Conservation (phyloP, 1,284 basidiomycete species). For the Chalciporus sp. region DNA sequence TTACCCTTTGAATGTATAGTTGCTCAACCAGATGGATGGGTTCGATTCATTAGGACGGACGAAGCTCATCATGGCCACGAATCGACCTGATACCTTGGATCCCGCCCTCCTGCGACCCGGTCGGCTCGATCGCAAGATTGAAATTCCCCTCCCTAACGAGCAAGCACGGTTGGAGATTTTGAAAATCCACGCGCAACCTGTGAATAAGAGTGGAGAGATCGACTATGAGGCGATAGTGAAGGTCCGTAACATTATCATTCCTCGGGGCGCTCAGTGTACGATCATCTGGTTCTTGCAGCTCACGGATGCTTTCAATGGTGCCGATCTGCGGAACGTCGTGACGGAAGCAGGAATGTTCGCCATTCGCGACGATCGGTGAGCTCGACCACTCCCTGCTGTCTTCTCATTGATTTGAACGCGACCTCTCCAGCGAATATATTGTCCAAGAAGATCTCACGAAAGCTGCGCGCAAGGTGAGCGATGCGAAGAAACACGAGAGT, state of each 20-base stretch:
- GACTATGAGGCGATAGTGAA: slow-evolving; percentile 98
- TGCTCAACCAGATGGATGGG: slow-evolving; percentile 99
- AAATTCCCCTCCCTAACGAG: slow-evolving; percentile 97
- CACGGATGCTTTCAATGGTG: slow-evolving; percentile 93
- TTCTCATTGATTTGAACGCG: not conserved
- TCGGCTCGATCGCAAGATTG: slow-evolving; percentile 96
- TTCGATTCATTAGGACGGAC: slow-evolving; percentile 96
- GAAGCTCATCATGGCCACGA: slow-evolving; percentile 99
- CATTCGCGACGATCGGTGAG: slow-evolving; percentile 89
- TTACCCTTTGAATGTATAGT: slow-evolving; percentile 43
- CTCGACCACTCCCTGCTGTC: not conserved
- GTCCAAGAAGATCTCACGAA: slow-evolving; percentile 97
- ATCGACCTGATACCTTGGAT: slow-evolving; percentile 96
- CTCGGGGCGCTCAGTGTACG: not conserved
- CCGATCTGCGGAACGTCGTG: slow-evolving; percentile 94
- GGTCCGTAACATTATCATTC: slow-evolving; percentile 40
- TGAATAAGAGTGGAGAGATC: slow-evolving; percentile 94
- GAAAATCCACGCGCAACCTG: slow-evolving; percentile 94
- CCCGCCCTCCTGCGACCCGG: slow-evolving; percentile 96
- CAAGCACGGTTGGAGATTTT: slow-evolving; percentile 94
- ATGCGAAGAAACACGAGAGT: slow-evolving; percentile 97
- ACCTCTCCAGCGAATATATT: slow-evolving; percentile 72
- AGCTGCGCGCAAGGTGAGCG: slow-evolving; percentile 95
- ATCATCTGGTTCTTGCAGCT: slow-evolving; percentile 48
- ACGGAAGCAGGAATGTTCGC: slow-evolving; percentile 99